Evolutionary conservation across 2,329 filamentous ascomycete species (phyloP), one percentile per base, ranked within the genome.

Genomic region (Teratosphaeriaceae sp.): DNA sequence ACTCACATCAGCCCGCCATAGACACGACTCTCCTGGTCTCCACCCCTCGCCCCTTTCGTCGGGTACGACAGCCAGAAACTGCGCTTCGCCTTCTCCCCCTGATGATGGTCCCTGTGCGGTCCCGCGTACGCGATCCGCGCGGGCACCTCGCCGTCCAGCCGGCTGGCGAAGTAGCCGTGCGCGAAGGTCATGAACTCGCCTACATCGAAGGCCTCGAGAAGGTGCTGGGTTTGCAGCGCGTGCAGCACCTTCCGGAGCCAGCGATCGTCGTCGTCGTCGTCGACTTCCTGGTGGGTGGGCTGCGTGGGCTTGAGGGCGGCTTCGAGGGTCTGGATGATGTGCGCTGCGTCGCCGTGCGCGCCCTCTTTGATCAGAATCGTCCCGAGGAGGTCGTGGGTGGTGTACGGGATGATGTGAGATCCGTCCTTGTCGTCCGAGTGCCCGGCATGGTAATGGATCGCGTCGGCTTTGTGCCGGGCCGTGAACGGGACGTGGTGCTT

Each of bases 171-270:
- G 21, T 52, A 53, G 5, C 29, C 43, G 13, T 47, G 38, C 7
- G 51, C 41, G 33, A 53, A 53, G 2, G 39, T 40, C 45, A 53
- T 47, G 36, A 53, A 50, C 36, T 48, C 36, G 2, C 30, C 49
- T 9, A 52, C 42, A 24, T 50, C 47, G 35, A 52, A 53, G 3
- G 15, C 16, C 7, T 50, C 21, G 8, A 44, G 29, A 16, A 48
- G 13, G 3, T 40, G 26, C 12, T 44, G 21, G 5, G 48, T 29
- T 18, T 53, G 51, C 21, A 53, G 23, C 2, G 29, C 36, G 19
- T 50, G 43, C 3, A 53, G 27, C 2, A 33, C 49, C 13, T 39
- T 24, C 15, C 37, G 24, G 13, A 52, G 34, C 51, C 51, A 52
- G 22, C 41, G 33, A 15, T 53, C 49, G 3, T 45, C 37, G 13